Conservation (phyloP, 139 green algal genomes). For the Volvox reticuliferus region DNA sequence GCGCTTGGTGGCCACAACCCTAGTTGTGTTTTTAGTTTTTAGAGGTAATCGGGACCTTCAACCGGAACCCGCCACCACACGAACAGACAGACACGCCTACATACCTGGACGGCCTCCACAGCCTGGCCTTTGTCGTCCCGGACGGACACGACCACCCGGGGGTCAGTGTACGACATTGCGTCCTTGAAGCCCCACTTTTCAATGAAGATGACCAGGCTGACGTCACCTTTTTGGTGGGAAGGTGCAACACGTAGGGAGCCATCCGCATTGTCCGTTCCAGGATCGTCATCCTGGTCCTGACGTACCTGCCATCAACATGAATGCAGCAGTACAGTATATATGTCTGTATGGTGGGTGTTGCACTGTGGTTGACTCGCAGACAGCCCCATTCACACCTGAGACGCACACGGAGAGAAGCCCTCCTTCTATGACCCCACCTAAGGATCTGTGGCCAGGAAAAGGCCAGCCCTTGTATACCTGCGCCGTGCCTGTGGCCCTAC, state of each 20-base stretch:
- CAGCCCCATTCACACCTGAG: too few species aligned
- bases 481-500: background rate
- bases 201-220: conserved; percentile 56
- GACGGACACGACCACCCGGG: conserved; percentile 69
- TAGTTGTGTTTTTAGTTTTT: too few species aligned
- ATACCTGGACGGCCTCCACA: conserved; percentile 67
- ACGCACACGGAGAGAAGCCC: too few species aligned
- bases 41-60: too few species aligned
- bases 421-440: too few species aligned
- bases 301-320: background rate
- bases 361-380: too few species aligned
- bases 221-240: conserved; percentile 49
- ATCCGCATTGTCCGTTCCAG: background rate
- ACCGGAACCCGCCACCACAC: too few species aligned
- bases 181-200: conserved; percentile 79
- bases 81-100: background rate
- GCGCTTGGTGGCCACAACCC: too few species aligned
- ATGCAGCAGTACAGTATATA: too few species aligned
- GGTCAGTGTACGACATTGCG: conserved; percentile 59
- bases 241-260: conserved; percentile 59
- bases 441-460: too few species aligned
- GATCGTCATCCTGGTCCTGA: conserved; percentile 13
- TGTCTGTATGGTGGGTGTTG: too few species aligned
- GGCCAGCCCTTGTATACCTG: too few species aligned
- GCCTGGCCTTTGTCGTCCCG: conserved; percentile 60